Base-by-base conservation (phyloP, 2,329 filamentous ascomycete species). In the Paecilomyces niveus region DNA sequence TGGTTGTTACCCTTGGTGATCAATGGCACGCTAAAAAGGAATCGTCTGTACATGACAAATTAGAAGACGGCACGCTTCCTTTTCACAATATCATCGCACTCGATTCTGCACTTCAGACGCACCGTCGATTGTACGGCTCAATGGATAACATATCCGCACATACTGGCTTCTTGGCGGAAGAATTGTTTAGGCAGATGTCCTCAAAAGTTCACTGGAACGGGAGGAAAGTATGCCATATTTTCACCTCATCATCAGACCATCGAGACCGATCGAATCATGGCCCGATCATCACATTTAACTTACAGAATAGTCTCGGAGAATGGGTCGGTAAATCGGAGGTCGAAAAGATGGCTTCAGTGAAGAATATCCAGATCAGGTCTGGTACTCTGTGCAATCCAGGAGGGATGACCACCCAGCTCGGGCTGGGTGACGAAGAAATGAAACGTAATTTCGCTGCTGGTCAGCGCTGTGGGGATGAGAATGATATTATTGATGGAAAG, bases 351-450 rank as follows among this genome's bases (percentile, higher is more conserved):
- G 89, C 92, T 6, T 81, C 83, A 2, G 78, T 96, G 21, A 90
- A 88, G 63, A 83, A 85, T 54, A 89, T 97, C 50, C 90, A 97
- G 67, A 77, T 97, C 18, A 85, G 94, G 39, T 96, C 91, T 0
- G 94, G 94, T 4, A 89, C 91, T 0, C 80, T 97, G 1, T 99
- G 94, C 75, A 97, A 96, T 66, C 93, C 94, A 1, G 94, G 92
- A 9, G 92, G 92, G 1, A 84, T 96, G 59, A 88, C 92, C 13
- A 80, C 81, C 1, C 84, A 86, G 21, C 81, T 97, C n/a, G 78
- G 80, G 1, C 80, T 97, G 56, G 82, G 87, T 53, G 85, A 90
- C 0, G 89, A 87, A 83, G 92, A 97, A 68, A 87, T 97, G 81
- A 87, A 81, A 65, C 82, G 83, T 59, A 96, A 96, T 70, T 96